Conservation (phyloP, 23 red algal genomes). For the Gracilaria caudata region DNA sequence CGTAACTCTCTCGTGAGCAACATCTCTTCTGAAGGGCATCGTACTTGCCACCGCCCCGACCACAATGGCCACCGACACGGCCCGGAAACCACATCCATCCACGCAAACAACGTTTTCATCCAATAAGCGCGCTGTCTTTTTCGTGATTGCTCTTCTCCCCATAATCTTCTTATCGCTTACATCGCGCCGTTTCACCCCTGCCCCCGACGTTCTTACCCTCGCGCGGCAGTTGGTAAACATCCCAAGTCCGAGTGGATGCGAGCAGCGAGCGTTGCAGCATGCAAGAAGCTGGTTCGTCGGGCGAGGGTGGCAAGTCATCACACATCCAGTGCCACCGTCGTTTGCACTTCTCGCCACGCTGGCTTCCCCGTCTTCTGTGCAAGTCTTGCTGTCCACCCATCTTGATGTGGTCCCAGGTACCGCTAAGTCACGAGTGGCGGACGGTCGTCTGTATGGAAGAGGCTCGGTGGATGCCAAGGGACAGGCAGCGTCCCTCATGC, state of each 20-base stretch:
- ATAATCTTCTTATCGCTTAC: not conserved
- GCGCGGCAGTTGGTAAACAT: slow-evolving; percentile 36
- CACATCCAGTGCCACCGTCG: slow-evolving; percentile 33
- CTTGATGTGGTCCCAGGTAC: slow-evolving; percentile 63
- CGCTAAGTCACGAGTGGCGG: not conserved
- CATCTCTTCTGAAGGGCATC: not conserved
- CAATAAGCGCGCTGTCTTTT: slow-evolving; percentile 5
- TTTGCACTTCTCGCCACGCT: slow-evolving; percentile 8
- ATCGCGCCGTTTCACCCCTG: slow-evolving; percentile 11
- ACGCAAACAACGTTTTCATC: not conserved
- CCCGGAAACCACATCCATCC: not conserved
- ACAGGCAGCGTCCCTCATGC: slow-evolving; percentile 62
- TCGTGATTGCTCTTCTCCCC: slow-evolving; percentile 21
- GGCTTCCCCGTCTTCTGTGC: slow-evolving; percentile 5
- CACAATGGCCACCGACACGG: not conserved
- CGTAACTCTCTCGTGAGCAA: slow-evolving; percentile 2
- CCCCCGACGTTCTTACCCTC: slow-evolving; percentile 19
- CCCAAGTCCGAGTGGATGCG: slow-evolving; percentile 27
- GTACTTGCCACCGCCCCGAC: not conserved
- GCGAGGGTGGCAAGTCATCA: slow-evolving; percentile 35
- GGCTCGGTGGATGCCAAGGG: slow-evolving; percentile 71
- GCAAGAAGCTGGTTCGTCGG: slow-evolving; percentile 1
- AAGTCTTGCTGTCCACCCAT: slow-evolving; percentile 64
- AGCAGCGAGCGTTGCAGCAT: slow-evolving; percentile 7
- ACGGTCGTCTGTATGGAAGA: slow-evolving; percentile 37